Conservation (phyloP, 2,329 filamentous ascomycete genomes). For the Pyrenochaeta sp. region DNA sequence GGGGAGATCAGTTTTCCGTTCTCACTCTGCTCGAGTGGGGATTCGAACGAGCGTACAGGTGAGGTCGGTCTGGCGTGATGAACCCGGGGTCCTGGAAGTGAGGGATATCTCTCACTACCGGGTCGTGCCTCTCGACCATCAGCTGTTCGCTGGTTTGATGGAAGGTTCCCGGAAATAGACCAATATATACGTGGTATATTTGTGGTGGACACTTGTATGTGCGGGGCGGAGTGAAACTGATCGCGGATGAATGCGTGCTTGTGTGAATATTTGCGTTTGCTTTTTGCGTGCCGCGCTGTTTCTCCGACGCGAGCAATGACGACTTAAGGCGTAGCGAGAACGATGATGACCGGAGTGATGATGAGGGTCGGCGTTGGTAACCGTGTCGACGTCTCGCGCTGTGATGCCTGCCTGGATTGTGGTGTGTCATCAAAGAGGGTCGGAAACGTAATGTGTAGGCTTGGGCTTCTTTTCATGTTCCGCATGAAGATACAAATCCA, state of each 20-base stretch:
- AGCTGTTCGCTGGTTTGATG: neutral
- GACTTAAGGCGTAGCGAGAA: neutral
- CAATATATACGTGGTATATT: neutral
- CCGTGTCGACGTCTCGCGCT: neutral
- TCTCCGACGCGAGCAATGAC: neutral
- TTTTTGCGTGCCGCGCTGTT: neutral
- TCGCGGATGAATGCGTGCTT: neutral
- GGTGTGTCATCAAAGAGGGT: neutral
- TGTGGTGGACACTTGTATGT: neutral
- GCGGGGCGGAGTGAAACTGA: neutral
- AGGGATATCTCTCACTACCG: neutral
- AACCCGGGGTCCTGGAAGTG: neutral
- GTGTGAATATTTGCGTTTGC: neutral
- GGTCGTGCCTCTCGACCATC: neutral
- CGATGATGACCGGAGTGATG: constrained; percentile 4
- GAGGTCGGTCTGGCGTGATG: neutral
- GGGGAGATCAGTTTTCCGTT: neutral
- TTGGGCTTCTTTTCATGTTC: neutral
- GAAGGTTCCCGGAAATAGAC: neutral
- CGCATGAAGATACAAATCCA: neutral
- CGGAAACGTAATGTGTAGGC: neutral
- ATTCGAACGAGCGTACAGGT: neutral
- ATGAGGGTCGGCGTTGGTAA: neutral
- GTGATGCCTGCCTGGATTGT: neutral
- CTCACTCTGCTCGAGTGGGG: neutral